Evolutionary conservation across 2,329 filamentous ascomycete genomes (phyloP).

Genomic region (Fusarium sp.): DNA sequence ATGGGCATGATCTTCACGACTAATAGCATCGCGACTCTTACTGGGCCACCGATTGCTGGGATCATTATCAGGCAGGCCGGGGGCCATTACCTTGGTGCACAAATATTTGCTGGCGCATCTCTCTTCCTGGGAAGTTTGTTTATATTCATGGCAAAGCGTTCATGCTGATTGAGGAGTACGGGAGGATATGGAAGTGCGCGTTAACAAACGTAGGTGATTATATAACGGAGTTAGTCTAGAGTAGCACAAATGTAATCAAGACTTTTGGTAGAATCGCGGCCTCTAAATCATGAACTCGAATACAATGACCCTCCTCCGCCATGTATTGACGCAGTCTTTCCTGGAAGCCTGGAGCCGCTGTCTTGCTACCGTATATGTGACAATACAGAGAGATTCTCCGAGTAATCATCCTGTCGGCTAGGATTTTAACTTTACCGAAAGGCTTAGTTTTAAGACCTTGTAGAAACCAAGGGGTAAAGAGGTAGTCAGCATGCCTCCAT

Average conservation of each 20-base stretch:
- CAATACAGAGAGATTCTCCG: neutral
- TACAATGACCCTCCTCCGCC: neutral
- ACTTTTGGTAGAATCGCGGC: neutral
- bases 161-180: neutral
- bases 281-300: neutral
- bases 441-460: too few relatives aligned
- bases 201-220: neutral
- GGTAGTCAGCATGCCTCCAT: too few relatives aligned
- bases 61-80: conserved; percentile 33
- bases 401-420: neutral
- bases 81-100: conserved; percentile 40
- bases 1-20: conserved; percentile 54
- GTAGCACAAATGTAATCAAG: neutral
- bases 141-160: neutral
- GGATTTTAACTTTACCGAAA: neutral
- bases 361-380: neutral
- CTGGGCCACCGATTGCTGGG: conserved; percentile 47
- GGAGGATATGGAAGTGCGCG: neutral
- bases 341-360: neutral
- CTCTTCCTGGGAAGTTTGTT: conserved; percentile 34
- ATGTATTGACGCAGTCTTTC: neutral
- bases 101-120: conserved; percentile 44
- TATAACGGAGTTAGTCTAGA: neutral
- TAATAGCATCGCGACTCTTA: conserved; percentile 48
- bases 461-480: too few relatives aligned